Evolutionary conservation across 2,329 filamentous ascomycete species (phyloP).

Genomic region (Sclerotiophoma versabilis): DNA sequence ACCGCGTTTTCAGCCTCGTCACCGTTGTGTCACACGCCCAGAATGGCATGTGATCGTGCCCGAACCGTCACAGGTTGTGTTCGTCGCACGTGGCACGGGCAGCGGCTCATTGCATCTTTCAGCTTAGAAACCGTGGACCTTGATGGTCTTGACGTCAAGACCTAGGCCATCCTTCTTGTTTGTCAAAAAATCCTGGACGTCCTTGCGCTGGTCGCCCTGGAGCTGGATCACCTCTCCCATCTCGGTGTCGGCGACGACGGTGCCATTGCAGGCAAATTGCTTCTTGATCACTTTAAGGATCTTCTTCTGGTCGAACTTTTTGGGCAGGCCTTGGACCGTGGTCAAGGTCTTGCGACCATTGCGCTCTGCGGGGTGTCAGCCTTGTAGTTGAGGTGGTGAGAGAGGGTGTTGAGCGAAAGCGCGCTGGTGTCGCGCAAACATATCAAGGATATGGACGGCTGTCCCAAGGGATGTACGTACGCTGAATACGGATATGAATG

Average conservation of each 20-base stretch:
- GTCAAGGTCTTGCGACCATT: constrained; percentile 99
- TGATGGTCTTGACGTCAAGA: constrained; percentile 96
- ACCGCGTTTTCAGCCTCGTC: constrained; percentile 1
- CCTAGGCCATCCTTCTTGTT: constrained; percentile 95
- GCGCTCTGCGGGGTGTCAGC: constrained; percentile 75
- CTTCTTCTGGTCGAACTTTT: constrained; percentile 99
- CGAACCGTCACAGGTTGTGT: background rate
- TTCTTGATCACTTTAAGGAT: constrained; percentile 99
- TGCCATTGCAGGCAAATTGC: constrained; percentile 99
- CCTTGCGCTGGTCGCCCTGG: constrained; percentile 98
- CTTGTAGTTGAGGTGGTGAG: constrained; percentile 63
- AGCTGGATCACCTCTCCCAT: constrained; percentile 99
- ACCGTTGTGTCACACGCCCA: background rate
- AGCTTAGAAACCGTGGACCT: constrained; percentile 64
- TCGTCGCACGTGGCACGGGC: constrained; percentile 4
- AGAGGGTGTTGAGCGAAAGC: background rate
- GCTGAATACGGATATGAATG: constrained; percentile 99
- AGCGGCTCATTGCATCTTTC: constrained; percentile 5
- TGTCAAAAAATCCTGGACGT: constrained; percentile 96
- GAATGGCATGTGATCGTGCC: background rate
- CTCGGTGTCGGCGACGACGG: constrained; percentile 92
- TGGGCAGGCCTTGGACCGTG: constrained; percentile 97
- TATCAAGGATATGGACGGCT: background rate
- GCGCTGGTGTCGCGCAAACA: background rate
- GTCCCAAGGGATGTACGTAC: constrained; percentile 65